These are phyloP conservation scores for Aspergillus hiratsukae DNA, from an alignment of 2,329 filamentous ascomycete species.

Conservation along the genomic window DNA sequence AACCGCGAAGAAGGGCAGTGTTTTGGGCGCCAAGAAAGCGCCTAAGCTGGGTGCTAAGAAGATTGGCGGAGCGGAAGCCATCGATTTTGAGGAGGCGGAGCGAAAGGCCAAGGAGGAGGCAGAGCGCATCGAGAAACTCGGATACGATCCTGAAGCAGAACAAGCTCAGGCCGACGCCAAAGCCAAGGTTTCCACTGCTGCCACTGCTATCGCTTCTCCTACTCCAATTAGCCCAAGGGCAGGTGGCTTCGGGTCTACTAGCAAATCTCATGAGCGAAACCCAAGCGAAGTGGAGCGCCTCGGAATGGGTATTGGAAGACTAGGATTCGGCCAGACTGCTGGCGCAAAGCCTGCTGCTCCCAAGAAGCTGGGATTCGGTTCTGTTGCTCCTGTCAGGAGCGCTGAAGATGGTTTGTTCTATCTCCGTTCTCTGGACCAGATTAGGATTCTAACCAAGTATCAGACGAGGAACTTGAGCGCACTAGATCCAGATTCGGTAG, in stretches of 20 bases:
- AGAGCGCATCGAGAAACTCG: slow-evolving; percentile 89
- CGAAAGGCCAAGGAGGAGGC: slow-evolving; percentile 96
- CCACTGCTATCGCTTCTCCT: slow-evolving; percentile 65
- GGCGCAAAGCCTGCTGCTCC: slow-evolving; percentile 57
- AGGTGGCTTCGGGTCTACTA: slow-evolving; percentile 57
- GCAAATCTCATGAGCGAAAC: slow-evolving; percentile 49
- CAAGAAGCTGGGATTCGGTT: slow-evolving; percentile 84
- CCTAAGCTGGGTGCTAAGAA: slow-evolving; percentile 91
- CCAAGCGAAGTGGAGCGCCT: slow-evolving; percentile 80
- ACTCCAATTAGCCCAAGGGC: slow-evolving; percentile 67
- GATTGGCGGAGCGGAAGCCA: slow-evolving; percentile 64
- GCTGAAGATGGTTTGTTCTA: slow-evolving; percentile 58
- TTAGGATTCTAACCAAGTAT: slow-evolving; percentile 8
- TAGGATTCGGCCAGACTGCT: slow-evolving; percentile 85
- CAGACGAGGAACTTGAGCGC: slow-evolving; percentile 72
- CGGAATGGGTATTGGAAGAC: slow-evolving; percentile 78
- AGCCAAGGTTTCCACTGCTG: slow-evolving; percentile 41
- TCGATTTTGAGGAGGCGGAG: slow-evolving; percentile 97
- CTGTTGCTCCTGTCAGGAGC: slow-evolving; percentile 70
- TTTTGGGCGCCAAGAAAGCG: slow-evolving; percentile 80
- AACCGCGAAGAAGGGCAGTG: slow-evolving; percentile 73
- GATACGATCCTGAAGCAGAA: slow-evolving; percentile 91
- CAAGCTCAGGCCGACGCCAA: slow-evolving; percentile 44
- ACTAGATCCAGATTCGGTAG: slow-evolving; percentile 82
- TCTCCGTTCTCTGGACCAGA: background rate